Evolutionary conservation across 148 eudicot species (phyloP).

Genomic region (Chenopodium berlandieri): DNA sequence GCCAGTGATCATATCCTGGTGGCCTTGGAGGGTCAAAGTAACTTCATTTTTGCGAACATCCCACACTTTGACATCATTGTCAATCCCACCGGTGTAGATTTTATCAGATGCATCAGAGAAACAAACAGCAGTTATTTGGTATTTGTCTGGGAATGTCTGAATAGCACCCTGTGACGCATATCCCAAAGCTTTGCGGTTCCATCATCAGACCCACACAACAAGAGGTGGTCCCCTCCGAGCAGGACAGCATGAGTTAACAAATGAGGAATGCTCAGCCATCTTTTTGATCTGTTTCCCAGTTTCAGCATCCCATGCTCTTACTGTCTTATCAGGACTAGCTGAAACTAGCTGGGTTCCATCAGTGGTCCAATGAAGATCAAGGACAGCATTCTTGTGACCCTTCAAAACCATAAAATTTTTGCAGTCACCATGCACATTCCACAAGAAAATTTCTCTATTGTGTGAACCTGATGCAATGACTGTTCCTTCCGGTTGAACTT

Average conservation of each 20-base stretch:
- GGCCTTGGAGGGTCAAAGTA: slow-evolving; percentile 88
- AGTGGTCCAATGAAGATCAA: slow-evolving; percentile 93
- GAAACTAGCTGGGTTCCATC: slow-evolving; percentile 89
- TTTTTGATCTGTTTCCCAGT: slow-evolving; percentile 90
- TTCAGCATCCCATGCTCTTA: slow-evolving; percentile 96
- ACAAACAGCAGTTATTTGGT: slow-evolving; percentile 89
- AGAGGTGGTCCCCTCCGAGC: slow-evolving; percentile 96
- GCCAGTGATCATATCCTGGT: slow-evolving; percentile 88
- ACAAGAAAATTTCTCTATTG: slow-evolving; percentile 78
- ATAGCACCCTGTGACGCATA: slow-evolving; percentile 95
- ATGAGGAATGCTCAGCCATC: slow-evolving; percentile 84
- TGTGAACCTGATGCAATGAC: slow-evolving; percentile 91
- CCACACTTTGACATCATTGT: slow-evolving; percentile 90
- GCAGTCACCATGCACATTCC: slow-evolving; percentile 53
- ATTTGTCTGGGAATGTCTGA: slow-evolving; percentile 93
- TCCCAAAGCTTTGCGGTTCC: slow-evolving; percentile 99
- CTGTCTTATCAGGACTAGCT: slow-evolving; percentile 88
- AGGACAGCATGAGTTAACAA: slow-evolving; percentile 89
- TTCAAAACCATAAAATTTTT: slow-evolving; percentile 65
- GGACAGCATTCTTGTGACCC: slow-evolving; percentile 94
- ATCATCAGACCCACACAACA: slow-evolving; percentile 92
- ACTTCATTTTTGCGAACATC: slow-evolving; percentile 90
- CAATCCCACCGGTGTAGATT: slow-evolving; percentile 85
- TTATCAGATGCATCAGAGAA: slow-evolving; percentile 96
- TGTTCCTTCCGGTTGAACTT: slow-evolving; percentile 91